Base-by-base conservation (phyloP, 208 protist species). In the Crithidia expoeki region DNA sequence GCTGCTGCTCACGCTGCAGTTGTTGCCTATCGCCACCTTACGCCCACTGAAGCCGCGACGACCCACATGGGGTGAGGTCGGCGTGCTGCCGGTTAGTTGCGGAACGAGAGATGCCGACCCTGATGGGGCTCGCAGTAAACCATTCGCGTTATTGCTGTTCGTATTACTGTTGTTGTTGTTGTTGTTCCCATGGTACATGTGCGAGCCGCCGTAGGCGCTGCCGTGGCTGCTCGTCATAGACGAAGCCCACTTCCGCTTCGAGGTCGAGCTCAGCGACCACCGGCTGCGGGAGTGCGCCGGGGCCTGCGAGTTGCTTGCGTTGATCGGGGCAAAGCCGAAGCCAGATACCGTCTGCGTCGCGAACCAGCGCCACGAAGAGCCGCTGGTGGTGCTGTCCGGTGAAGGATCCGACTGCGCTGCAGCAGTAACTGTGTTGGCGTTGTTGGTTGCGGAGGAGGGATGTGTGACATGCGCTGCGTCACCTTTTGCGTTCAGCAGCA, bases 201-300 rank as follows among this genome's bases (percentile, higher is more conserved):
- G 27, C n/a, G 46, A 38, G 51, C 28, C 30, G 51, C 28, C n/a
- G 16, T 11, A 53, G 23, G 19, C 14, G 28, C 42, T 64, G 38
- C 59, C 59, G 44, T 65, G 42, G 44, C 42, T 52, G 59, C 59
- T 67, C 11, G 46, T 33, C 47, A 57, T 38, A 12, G 61, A 67
- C 9, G 47, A 67, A 10, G 61, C 47, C 61, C 61, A 67, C 61
- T 67, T 67, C 16, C 61, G 61, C 32, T 57, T 55, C 14, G 47
- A 67, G 47, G 61, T 67, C 21, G 61, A 67, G 33, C 33, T 57
- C 21, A 67, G 61, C 47, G 61, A 67, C 61, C 61, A 57, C 12
- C 61, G 47, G 49, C 61, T 57, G 33, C 33, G 61, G 2, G 42
- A 17, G 30, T 27, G 32, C 9, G 33, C 33, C 2, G 47, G 10